These are phyloP conservation scores for Neoascochyta sp. DNA, from an alignment of 2,329 filamentous ascomycete species.

Conservation along the genomic window DNA sequence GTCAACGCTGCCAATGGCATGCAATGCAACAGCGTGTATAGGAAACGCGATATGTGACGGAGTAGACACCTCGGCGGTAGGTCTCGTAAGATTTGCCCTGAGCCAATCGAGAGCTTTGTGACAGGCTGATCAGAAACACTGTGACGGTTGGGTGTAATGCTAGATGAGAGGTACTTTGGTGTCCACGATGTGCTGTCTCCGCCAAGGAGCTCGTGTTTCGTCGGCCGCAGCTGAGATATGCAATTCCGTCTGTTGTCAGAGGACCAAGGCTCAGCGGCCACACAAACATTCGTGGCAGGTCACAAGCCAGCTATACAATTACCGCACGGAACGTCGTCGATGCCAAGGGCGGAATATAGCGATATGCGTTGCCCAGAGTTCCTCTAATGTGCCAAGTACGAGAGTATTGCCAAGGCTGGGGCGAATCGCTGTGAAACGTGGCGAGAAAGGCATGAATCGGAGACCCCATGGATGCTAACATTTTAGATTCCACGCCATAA, in stretches of 20 bases:
- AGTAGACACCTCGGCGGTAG: neutral
- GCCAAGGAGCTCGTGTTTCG: constrained; percentile 5
- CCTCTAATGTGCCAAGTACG: constrained; percentile 17
- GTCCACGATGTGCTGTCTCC: constrained; percentile 3
- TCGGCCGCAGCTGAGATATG: neutral
- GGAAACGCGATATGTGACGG: no score
- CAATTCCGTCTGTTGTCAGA: neutral
- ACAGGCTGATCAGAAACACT: neutral
- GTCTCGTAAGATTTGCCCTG: neutral
- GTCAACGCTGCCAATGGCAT: no score
- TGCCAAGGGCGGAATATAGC: constrained; percentile 24
- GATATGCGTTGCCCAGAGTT: constrained; percentile 10
- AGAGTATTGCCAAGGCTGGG: constrained; percentile 12
- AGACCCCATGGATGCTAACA: no score
- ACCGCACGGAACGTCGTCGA: constrained; percentile 2
- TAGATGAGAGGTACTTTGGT: constrained; percentile 1
- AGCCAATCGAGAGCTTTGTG: neutral
- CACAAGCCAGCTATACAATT: constrained; percentile 5
- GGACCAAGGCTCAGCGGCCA: neutral
- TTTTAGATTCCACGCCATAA: neutral
- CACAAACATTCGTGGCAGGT: constrained; percentile 1
- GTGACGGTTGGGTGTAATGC: neutral
- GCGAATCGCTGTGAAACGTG: constrained; percentile 1
- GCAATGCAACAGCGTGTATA: no score
- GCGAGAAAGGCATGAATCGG: neutral